A percentile compares a stretch with the other conserved stretches of the same genome.
Evolutionary conservation across 208 protist species (phyloP).

Genomic region (Pavlovales sp.): DNA sequence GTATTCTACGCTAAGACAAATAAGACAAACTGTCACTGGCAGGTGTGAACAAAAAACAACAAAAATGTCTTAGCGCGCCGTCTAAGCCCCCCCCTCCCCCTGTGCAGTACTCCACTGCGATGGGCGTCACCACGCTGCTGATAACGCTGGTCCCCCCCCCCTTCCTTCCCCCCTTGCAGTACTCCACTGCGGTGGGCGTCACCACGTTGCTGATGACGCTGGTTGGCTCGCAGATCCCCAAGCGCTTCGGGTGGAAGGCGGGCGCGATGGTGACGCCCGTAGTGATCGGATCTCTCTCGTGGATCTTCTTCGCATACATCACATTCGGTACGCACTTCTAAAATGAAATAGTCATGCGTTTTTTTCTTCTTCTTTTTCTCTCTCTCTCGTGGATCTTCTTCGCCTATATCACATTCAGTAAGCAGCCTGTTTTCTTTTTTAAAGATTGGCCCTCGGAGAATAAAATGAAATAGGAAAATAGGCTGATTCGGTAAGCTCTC

Average conservation of each 20-base stretch:
- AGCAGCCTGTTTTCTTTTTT: too few relatives aligned
- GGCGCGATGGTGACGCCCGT: slow-evolving; percentile 17
- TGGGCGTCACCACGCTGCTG: not conserved
- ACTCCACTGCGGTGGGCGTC: not conserved
- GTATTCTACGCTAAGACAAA: too few relatives aligned
- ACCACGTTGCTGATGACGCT: not conserved
- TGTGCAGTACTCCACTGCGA: not conserved
- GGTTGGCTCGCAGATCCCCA: not conserved
- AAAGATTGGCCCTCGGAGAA: too few relatives aligned
- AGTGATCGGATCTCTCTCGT: not conserved
- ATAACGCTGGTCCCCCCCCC: not conserved
- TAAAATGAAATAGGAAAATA: too few relatives aligned
- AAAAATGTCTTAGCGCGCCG: too few relatives aligned
- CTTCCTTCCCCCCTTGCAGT: not conserved
- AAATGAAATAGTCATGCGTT: too few relatives aligned
- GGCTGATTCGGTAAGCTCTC: too few relatives aligned
- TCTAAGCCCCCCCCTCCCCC: too few relatives aligned
- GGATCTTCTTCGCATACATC: not conserved
- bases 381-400: not conserved
- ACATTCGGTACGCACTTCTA: too few relatives aligned
- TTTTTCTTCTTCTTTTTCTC: too few relatives aligned
- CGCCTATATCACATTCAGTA: not conserved
- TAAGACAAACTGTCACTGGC: too few relatives aligned
- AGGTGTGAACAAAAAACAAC: too few relatives aligned
- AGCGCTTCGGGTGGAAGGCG: not conserved